phyloP scores from a whole-genome alignment of 805 yeast species.

The Tetrapisispora fleetii region DNA sequence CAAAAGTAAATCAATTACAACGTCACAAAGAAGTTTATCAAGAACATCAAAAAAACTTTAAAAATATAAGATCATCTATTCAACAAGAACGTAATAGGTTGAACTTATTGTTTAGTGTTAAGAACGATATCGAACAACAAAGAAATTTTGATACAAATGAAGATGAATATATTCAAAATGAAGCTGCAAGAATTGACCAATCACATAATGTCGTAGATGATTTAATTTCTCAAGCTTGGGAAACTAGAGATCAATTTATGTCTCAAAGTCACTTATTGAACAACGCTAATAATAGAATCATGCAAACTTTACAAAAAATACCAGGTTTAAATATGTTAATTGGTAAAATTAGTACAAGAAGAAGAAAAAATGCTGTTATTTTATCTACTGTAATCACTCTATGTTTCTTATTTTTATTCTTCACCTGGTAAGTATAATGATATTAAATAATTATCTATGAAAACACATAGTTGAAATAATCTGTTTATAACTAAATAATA shows the following conservation, averaged over 20 bases:
- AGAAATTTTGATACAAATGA: conserved; percentile 33
- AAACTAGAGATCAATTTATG: conserved; percentile 75
- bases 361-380: conserved; percentile 81
- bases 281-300: conserved; percentile 54
- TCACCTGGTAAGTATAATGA: conserved; percentile 38
- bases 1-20: conserved; percentile 70
- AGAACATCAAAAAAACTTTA: conserved; percentile 59
- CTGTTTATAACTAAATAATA: neutral
- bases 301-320: conserved; percentile 51
- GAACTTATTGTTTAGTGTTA: conserved; percentile 65
- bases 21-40: conserved; percentile 69
- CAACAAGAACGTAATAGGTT: conserved; percentile 67
- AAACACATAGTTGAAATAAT: neutral
- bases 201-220: conserved; percentile 72
- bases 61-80: conserved; percentile 47
- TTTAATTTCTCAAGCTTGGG: conserved; percentile 73
- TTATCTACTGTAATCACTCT: conserved; percentile 61
- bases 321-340: conserved; percentile 79
- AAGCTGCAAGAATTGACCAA: conserved; percentile 59
- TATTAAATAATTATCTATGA: too few species aligned
- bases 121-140: conserved; percentile 69
- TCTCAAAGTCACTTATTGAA: conserved; percentile 59
- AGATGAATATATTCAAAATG: conserved; percentile 70
- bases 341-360: conserved; percentile 74
- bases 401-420: conserved; percentile 63